Conservation (phyloP, 768 basidiomycete genomes). For the Auriculariales sp. region DNA sequence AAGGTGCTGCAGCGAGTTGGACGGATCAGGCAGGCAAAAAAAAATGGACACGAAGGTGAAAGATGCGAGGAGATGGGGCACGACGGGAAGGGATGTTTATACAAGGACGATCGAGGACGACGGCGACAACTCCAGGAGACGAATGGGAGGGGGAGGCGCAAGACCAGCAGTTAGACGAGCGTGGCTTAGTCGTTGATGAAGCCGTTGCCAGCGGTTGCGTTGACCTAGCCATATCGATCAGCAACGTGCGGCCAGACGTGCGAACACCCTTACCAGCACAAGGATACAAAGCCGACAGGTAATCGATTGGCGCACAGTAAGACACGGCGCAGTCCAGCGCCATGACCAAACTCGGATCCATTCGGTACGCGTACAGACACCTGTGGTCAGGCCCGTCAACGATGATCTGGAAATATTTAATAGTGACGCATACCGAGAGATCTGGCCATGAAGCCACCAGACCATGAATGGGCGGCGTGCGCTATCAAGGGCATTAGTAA, state of each 20-base stretch:
- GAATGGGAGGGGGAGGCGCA: background rate
- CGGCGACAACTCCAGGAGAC: background rate
- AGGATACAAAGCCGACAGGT: background rate
- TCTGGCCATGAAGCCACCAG: slow-evolving; percentile 37
- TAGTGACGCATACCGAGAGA: background rate
- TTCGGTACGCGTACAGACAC: too few relatives aligned
- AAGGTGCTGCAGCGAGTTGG: too few relatives aligned
- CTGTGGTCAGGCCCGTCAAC: too few relatives aligned
- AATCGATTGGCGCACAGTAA: background rate
- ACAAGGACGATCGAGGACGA: background rate
- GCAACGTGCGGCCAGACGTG: background rate
- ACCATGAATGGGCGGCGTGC: slow-evolving; percentile 56
- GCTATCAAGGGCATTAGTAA: too few relatives aligned
- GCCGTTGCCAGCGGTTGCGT: background rate
- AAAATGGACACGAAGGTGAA: too few relatives aligned
- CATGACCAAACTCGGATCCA: too few relatives aligned
- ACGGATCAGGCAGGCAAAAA: too few relatives aligned
- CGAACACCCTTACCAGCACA: background rate
- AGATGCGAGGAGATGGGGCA: background rate
- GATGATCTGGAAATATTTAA: too few relatives aligned
- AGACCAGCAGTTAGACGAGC: background rate
- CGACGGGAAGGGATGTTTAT: background rate
- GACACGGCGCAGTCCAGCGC: too few relatives aligned
- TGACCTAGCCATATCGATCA: background rate
- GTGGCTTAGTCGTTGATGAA: background rate